Evolutionary conservation across 1,139 yeast species (phyloP).

Genomic region (Pichia sorboxylosa): DNA sequence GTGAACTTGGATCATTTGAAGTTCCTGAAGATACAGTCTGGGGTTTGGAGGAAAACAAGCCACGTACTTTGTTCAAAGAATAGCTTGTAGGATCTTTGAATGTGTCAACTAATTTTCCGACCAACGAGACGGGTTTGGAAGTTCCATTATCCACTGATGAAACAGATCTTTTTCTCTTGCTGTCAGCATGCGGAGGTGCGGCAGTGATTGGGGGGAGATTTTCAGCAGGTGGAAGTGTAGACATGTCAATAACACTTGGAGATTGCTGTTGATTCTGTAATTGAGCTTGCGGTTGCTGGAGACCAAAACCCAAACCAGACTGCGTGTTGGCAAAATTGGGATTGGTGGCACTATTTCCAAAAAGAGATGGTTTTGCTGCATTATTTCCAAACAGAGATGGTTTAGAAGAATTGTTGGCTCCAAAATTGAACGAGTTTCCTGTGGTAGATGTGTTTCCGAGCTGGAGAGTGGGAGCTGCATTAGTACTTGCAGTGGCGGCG

Average conservation of each 20-base stretch:
- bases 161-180: constrained; percentile 18
- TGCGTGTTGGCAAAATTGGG: constrained; percentile 6
- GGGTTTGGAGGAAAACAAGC: constrained; percentile 19
- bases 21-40: not conserved
- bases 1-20: not conserved
- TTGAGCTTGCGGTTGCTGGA: constrained; percentile 14
- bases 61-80: constrained; percentile 18
- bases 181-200: constrained; percentile 5
- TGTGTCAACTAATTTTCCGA: constrained; percentile 17
- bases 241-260: constrained; percentile 18
- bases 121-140: constrained; percentile 11
- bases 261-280: constrained; percentile 9
- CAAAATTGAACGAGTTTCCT: not conserved
- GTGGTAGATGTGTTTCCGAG: not conserved
- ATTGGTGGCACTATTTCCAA: constrained; percentile 19
- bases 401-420: no score
- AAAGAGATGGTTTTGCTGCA: constrained; percentile 11
- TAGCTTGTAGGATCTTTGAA: constrained; percentile 15
- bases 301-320: constrained; percentile 7
- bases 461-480: not conserved
- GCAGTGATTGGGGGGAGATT: constrained; percentile 23
- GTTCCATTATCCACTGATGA: constrained; percentile 8
- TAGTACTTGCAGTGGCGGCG: not conserved
- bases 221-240: constrained; percentile 11
- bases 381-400: no score